Evolutionary conservation across 1,284 basidiomycete species (phyloP).

Genomic region (Ceratobasidium sp.): DNA sequence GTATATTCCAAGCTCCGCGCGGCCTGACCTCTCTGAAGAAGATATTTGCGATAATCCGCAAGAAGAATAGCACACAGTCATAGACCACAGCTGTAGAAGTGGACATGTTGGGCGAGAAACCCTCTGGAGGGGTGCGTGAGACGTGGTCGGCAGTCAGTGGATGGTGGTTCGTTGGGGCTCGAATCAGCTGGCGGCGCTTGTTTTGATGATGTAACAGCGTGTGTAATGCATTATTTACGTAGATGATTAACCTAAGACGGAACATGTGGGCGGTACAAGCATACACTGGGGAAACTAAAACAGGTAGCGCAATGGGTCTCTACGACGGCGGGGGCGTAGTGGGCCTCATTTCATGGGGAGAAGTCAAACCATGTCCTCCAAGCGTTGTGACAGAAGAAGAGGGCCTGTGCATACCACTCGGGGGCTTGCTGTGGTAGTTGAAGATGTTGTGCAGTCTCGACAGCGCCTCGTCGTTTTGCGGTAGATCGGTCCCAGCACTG

Average conservation of each 20-base stretch:
- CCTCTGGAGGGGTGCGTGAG: slow-evolving; percentile 16
- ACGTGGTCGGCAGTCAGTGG: slow-evolving; percentile 7
- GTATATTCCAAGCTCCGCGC: slow-evolving; percentile 95
- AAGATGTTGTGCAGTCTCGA: slow-evolving; percentile 81
- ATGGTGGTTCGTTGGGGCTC: slow-evolving; percentile 22
- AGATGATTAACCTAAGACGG: slow-evolving; percentile 26
- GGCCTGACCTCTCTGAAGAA: slow-evolving; percentile 98
- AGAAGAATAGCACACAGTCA: slow-evolving; percentile 76
- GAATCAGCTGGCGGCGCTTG: slow-evolving; percentile 26
- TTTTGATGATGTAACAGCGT: slow-evolving; percentile 2
- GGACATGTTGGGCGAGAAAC: slow-evolving; percentile 9
- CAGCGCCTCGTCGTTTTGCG: slow-evolving; percentile 67
- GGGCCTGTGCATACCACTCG: slow-evolving; percentile 27
- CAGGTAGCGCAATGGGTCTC: slow-evolving; percentile 10
- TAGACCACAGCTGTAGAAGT: slow-evolving; percentile 58
- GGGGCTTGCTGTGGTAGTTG: slow-evolving; percentile 64
- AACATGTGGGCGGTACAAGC: slow-evolving; percentile 27
- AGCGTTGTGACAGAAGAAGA: slow-evolving; percentile 41
- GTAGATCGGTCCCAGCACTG: slow-evolving; percentile 49
- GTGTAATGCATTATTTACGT: slow-evolving; percentile 19
- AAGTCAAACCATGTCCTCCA: slow-evolving; percentile 21
- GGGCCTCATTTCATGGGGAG: slow-evolving; percentile 21
- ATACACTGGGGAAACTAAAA: slow-evolving; percentile 24
- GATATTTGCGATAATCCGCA: slow-evolving; percentile 88
- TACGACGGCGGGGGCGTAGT: slow-evolving; percentile 34